A percentile compares a stretch with the other conserved stretches of the same genome.
Conservation (phyloP, 331 rosid genomes). For the Pyracantha coccinea region DNA sequence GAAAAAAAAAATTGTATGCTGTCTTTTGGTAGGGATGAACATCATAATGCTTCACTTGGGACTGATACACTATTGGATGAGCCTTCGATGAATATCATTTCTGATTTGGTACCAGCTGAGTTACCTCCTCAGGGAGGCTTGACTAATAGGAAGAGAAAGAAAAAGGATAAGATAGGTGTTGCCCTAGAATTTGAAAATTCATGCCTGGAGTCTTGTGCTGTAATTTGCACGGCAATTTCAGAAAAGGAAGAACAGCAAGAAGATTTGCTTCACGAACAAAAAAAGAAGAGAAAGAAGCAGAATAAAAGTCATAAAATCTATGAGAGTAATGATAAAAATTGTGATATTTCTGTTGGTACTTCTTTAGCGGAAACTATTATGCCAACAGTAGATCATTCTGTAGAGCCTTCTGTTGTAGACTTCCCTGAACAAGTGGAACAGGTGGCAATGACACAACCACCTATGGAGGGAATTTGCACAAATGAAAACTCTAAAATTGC, state of each 20-base stretch:
- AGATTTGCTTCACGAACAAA: background rate
- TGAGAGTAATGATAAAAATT: background rate
- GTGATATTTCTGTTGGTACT: background rate
- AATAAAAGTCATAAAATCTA: background rate
- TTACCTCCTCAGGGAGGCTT: background rate
- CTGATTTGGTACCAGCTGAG: background rate
- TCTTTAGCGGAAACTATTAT: background rate
- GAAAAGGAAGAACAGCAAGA: background rate
- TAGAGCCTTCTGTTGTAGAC: background rate
- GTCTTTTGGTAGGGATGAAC: background rate
- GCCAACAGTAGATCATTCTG: background rate
- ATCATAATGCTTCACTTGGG: background rate
- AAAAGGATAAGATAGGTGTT: background rate
- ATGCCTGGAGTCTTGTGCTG: background rate
- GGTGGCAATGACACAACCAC: background rate
- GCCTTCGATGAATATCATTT: background rate
- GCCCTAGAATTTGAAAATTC: background rate
- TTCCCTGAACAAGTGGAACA: background rate
- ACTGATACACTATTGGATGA: background rate
- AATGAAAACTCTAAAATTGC: constrained; percentile 13
- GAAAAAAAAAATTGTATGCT: background rate
- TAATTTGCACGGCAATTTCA: background rate
- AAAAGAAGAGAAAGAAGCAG: background rate
- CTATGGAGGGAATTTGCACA: constrained; percentile 3
- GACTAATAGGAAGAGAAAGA: constrained; percentile 4